Conservation (phyloP, 768 basidiomycete genomes). For the Candolleomyces efflorescens region DNA sequence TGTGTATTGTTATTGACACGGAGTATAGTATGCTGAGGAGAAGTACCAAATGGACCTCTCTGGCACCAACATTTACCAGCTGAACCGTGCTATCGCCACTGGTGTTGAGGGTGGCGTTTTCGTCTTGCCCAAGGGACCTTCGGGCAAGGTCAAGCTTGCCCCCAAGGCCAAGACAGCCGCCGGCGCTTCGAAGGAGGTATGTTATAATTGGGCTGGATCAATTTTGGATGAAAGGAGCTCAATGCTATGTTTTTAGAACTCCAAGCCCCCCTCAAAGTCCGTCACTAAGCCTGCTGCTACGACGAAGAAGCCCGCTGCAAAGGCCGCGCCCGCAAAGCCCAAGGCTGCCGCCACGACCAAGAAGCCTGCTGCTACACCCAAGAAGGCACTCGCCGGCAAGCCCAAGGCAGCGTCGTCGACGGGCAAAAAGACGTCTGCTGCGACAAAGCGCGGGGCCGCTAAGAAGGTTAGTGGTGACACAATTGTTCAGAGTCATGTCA, state of each 20-base stretch:
- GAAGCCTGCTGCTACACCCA: conserved; percentile 20
- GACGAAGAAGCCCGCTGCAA: conserved; percentile 23
- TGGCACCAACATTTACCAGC: conserved; percentile 61
- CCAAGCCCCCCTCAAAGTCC: conserved; percentile 41
- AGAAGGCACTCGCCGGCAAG: conserved; percentile 24
- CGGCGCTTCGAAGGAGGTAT: conserved; percentile 59
- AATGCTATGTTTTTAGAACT: conserved; percentile 32
- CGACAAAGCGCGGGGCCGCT: conserved; percentile 43
- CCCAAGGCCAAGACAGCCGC: conserved; percentile 24
- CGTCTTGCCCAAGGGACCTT: conserved; percentile 37
- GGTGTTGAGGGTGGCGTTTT: conserved; percentile 53
- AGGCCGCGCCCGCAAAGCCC: conserved; percentile 26
- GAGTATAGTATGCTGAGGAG: conserved; percentile 70
- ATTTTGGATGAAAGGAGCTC: background rate
- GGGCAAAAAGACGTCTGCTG: conserved; percentile 17
- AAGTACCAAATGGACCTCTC: conserved; percentile 68
- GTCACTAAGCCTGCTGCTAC: conserved; percentile 23
- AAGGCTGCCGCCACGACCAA: conserved; percentile 15
- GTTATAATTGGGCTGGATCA: background rate
- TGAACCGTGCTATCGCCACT: conserved; percentile 67
- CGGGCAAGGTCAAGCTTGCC: conserved; percentile 31
- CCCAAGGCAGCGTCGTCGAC: conserved; percentile 10
- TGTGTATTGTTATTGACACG: conserved; percentile 5
- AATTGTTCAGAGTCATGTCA: conserved; percentile 4
- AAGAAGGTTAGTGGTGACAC: conserved; percentile 51